Evolutionary conservation across 192 early-diverging fungal species (phyloP), one percentile per base, ranked within the genome.

Genomic region (Linnemannia zychae): DNA sequence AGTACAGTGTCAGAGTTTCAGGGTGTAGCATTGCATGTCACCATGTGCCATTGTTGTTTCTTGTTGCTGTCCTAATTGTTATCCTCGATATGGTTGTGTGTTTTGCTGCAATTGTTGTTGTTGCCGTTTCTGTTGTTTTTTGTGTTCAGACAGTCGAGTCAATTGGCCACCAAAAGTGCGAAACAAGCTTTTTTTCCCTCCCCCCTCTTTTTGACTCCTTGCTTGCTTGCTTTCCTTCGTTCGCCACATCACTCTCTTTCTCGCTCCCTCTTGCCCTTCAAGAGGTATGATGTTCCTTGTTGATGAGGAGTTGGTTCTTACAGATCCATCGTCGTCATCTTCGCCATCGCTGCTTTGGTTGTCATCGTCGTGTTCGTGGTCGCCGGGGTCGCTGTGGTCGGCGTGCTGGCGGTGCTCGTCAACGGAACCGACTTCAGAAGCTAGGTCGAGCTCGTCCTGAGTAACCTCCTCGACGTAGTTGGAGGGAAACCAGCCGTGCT

Each of bases 401-500:
- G 57, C 57, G 57, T 63, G 57, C 31, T 31, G 57, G 28, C 57
- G 57, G 11, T 63, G 57, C 24, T 81, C 80, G 7, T 81, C 79
- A 17, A 75, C 80, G 24, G 67, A 71, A 1, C 22, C 44, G 16
- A 9, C 80, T 18, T 70, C 68, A 7, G 74, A 71, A 44, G n/a
- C 50, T 40, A 52, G 50, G 40, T 87, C 85, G n/a, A 60, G 66
- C 44, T 87, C 77, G 49, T 87, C 79, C 24, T 84, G 71, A 47
- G 65, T 40, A 50, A 81, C 46, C 7, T 73, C 53, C 44, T 87
- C 75, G 52, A 96, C 94, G 88, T 95, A 96, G 86, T 97, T 96
- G 40, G 94, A 94, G 16, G 96, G 96, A 87, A 97, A 97, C 96
- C 96, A 96, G 28, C 98, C 98, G 53, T 96, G 92, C 72, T 92